phyloP scores from a whole-genome alignment of 495 filamentous ascomycete genomes.

The Tuber umbilicatum region DNA sequence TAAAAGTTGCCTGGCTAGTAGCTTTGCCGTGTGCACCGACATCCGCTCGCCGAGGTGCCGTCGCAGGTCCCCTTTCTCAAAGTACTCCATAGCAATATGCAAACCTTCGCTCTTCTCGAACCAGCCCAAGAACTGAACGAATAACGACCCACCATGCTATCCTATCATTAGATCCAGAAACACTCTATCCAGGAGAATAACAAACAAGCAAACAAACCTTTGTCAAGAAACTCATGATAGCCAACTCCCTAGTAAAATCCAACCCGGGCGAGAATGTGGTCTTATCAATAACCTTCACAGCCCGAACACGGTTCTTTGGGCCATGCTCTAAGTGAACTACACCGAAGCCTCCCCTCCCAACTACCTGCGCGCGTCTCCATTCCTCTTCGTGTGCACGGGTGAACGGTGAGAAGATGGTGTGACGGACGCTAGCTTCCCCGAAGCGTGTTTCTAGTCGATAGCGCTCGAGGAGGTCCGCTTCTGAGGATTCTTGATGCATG shows the following conservation, averaged over 20 bases:
- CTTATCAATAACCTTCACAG: slow-evolving; percentile 12
- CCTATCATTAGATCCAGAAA: not conserved
- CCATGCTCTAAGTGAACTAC: slow-evolving; percentile 8
- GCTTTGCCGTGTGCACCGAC: slow-evolving; percentile 44
- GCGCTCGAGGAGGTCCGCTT: not conserved
- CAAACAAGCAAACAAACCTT: slow-evolving; percentile 7
- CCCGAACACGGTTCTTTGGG: slow-evolving; percentile 6
- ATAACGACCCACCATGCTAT: slow-evolving; percentile 15
- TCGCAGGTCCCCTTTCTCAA: slow-evolving; percentile 43
- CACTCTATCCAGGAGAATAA: not conserved
- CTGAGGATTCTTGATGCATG: not conserved
- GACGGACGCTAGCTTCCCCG: not conserved
- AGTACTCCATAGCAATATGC: slow-evolving; percentile 48
- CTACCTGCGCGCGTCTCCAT: slow-evolving; percentile 4
- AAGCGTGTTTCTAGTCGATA: not conserved
- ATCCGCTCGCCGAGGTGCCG: slow-evolving; percentile 36
- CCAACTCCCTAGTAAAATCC: slow-evolving; percentile 8
- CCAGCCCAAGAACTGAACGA: slow-evolving; percentile 45
- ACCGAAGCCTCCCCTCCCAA: slow-evolving; percentile 8
- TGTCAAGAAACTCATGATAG: slow-evolving; percentile 9
- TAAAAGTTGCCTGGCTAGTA: slow-evolving; percentile 46
- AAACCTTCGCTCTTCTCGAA: slow-evolving; percentile 41
- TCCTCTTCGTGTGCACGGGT: not conserved
- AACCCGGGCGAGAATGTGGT: not conserved
- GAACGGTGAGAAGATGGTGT: not conserved